Percentiles rank a stretch among this genome's conserved stretches.
phyloP scores from a whole-genome alignment of 2,329 filamentous ascomycete genomes.

The Hypoxylon sp. region DNA sequence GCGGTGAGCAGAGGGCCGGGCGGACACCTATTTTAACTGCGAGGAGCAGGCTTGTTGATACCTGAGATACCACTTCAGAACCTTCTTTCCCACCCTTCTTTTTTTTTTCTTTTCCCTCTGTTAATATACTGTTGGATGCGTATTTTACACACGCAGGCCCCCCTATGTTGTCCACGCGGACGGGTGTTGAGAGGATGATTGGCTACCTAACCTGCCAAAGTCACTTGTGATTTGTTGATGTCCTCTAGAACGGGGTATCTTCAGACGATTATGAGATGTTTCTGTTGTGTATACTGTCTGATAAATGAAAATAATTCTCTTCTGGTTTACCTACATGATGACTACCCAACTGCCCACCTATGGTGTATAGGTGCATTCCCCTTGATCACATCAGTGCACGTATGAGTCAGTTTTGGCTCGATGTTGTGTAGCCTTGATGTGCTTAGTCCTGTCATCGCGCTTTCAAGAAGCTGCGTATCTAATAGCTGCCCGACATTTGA shows the following conservation, averaged over 20 bases:
- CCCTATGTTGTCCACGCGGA: not conserved
- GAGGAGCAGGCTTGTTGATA: conserved; percentile 35
- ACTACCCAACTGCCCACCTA: too few species aligned
- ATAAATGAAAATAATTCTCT: not conserved
- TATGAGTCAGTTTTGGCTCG: too few species aligned
- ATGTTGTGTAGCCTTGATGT: too few species aligned
- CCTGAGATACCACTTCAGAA: conserved; percentile 43
- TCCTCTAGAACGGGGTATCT: conserved; percentile 1
- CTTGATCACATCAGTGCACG: too few species aligned
- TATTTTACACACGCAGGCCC: not conserved
- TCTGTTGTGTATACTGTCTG: conserved; percentile 11
- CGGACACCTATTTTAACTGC: conserved; percentile 28
- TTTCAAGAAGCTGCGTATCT: too few species aligned
- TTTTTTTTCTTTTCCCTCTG: conserved; percentile 5
- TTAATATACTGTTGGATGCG: not conserved
- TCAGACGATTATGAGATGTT: conserved; percentile 2
- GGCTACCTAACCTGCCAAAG: not conserved
- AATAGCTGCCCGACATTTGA: too few species aligned
- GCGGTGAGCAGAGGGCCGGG: conserved; percentile 11
- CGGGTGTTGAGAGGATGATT: conserved; percentile 16
- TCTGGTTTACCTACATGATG: too few species aligned
- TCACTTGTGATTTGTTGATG: conserved; percentile 6
- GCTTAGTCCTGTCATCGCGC: too few species aligned
- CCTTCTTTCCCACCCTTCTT: conserved; percentile 11
- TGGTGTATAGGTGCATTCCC: too few species aligned